phyloP scores from a whole-genome alignment of 306 rosid species.

The Neltuma alba region DNA sequence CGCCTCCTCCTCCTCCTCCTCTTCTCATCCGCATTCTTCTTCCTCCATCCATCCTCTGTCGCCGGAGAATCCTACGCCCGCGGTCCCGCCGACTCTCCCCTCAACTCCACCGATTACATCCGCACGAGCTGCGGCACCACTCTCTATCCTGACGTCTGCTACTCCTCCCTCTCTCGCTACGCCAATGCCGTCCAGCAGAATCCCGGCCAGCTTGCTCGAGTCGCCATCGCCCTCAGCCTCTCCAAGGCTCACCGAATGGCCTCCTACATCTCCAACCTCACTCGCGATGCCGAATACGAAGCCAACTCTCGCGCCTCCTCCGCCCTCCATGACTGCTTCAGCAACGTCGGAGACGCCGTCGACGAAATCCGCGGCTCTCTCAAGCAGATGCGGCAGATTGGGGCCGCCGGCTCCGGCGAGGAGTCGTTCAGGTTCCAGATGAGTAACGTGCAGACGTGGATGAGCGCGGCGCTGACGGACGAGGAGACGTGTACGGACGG shows the following conservation, averaged over 20 bases:
- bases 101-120: too few relatives aligned
- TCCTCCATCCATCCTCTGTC: neutral
- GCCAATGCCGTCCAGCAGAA: slow-evolving; percentile 71
- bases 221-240: slow-evolving; percentile 75
- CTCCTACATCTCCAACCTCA: slow-evolving; percentile 58
- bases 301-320: slow-evolving; percentile 31
- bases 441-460: slow-evolving; percentile 88
- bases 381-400: slow-evolving; percentile 77
- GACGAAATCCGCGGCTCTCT: slow-evolving; percentile 87
- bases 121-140: slow-evolving; percentile 37
- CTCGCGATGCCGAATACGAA: too few relatives aligned
- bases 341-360: slow-evolving; percentile 82
- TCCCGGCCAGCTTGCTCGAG: slow-evolving; percentile 79
- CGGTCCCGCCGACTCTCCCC: neutral
- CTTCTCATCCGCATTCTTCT: slow-evolving; percentile 34
- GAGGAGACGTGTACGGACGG: slow-evolving; percentile 93
- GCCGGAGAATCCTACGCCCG: neutral
- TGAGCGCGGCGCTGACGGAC: slow-evolving; percentile 87
- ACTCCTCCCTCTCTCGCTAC: slow-evolving; percentile 4
- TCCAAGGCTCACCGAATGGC: slow-evolving; percentile 56
- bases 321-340: slow-evolving; percentile 86
- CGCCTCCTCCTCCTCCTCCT: slow-evolving; percentile 20
- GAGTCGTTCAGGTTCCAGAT: too few relatives aligned
- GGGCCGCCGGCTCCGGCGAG: slow-evolving; percentile 17
- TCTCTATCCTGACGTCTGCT: slow-evolving; percentile 54